Conservation (phyloP, 2,329 filamentous ascomycete genomes). For the Calonectria hongkongensis region DNA sequence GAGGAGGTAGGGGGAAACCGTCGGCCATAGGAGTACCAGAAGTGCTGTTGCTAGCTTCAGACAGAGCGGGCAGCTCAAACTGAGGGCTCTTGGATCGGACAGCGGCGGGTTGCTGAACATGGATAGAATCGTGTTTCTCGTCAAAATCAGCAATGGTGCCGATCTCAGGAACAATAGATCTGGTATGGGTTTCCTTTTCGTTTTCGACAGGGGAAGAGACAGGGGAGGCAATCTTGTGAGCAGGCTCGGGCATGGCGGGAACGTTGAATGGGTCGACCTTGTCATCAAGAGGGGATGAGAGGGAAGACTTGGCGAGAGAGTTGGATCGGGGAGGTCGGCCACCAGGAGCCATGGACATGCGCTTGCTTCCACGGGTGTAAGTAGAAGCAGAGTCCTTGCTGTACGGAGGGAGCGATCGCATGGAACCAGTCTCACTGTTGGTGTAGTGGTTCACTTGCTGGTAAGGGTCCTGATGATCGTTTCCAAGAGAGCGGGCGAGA, state of each 20-base stretch:
- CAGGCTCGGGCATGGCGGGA: conserved; percentile 57
- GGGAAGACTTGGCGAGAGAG: conserved; percentile 65
- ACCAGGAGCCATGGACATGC: conserved; percentile 55
- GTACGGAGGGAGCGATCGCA: conserved; percentile 70
- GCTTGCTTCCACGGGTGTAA: conserved; percentile 66
- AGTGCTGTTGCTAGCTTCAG: conserved; percentile 40
- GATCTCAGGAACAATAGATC: conserved; percentile 63
- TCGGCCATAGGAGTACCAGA: conserved; percentile 44
- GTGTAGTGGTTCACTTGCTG: conserved; percentile 77
- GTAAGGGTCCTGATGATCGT: conserved; percentile 90
- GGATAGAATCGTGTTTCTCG: conserved; percentile 53
- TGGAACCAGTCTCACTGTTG: conserved; percentile 72
- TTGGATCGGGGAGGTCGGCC: conserved; percentile 58
- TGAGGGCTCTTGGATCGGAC: conserved; percentile 56
- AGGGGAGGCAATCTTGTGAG: conserved; percentile 50
- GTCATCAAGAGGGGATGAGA: conserved; percentile 58
- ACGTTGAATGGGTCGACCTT: conserved; percentile 61
- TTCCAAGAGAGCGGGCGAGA: conserved; percentile 83
- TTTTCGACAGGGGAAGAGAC: conserved; percentile 50
- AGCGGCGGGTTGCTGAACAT: conserved; percentile 56
- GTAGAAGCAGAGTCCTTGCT: conserved; percentile 66
- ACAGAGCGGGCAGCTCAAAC: conserved; percentile 51
- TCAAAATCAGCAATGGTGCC: conserved; percentile 59
- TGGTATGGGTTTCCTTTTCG: conserved; percentile 54
- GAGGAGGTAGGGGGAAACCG: conserved; percentile 53